Base-by-base conservation (phyloP, 805 yeast genomes). In the Yamadazyma phyllophila region DNA sequence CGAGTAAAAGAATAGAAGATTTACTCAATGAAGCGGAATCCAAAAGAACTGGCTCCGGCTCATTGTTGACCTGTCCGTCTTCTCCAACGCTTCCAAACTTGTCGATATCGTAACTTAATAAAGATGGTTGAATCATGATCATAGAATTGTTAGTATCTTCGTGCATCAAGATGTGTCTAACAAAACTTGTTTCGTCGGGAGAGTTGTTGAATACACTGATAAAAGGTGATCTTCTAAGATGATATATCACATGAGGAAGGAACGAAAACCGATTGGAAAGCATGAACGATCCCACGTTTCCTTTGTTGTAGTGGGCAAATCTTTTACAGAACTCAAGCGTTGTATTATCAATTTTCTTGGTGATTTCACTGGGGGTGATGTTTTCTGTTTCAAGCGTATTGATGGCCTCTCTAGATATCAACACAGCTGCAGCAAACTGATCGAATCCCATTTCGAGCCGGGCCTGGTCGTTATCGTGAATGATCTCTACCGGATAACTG, bases 111-210 rank as follows among this genome's bases (percentile, higher is more conserved):
- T 76, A 83, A 10, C 83, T 67, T 2, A 83, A 85, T 65, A 94
- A 79, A 0, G 98, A 89, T 46, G 99, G 99, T 71, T 94, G 99
- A 54, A 94, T 92, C 97, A 94, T 94, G 51, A 91, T 88, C 62
- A 94, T 74, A 13, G 97, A 87, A 70, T 92, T 94, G 53, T 86
- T 85, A 36, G 92, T 86, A 63, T 94, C 97, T 61, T 94, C 97
- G 53, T 92, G 83, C 62, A 87, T 78, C 62, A 94, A 80, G 13
- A 89, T 84, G 66, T 94, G 99, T 65, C 97, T 83, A 69, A 92
- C 89, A 68, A 91, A 94, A 32, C 97, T 96, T 36, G 98, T 90
- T 73, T 94, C 99, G 73, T 94, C 99, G 1, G 99, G 99, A 5
- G 99, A 94, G 68, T 91, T 91, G 70, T 94, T 94, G 77, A 94